Evolutionary conservation across 345 rosid species (phyloP), one percentile per base, ranked within the genome.

Genomic region (Iberis pinnata): DNA sequence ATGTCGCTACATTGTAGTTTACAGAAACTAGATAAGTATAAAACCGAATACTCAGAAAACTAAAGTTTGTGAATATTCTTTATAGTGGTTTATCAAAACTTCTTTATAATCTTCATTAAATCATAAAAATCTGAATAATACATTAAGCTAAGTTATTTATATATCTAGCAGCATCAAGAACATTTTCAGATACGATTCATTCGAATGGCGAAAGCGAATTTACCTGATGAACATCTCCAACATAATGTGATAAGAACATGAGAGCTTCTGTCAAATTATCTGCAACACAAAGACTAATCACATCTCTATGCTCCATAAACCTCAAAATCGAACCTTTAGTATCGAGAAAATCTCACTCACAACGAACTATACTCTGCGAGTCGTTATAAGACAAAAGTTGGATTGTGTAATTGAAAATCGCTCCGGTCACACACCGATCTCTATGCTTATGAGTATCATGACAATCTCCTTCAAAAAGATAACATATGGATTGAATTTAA

Each of bases 191-290:
- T 39, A 25, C 12, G 17, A 18, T 15, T 60, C 27, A 46, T 48
- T 48, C 18, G 16, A 56, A 32, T 26, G 41, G 14, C 17, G n/a
- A 41, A 43, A 16, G 13, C 5, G 24, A 18, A 36, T 72, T 55
- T 58, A 92, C 98, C 96, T 92, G 98, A 64, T 92, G 98, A 38
- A 85, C 70, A 68, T 92, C 98, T 38, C 95, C 97, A 14, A 92
- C 67, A 64, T 50, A 85, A 66, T 92, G 98, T 38, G 95, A 78
- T 53, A 88, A 74, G 67, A 92, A 92, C 95, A 92, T 69, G 25
- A 92, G 86, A 2, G 98, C 97, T 75, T 92, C 86, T 0, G 89
- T 83, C 63, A 88, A 73, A 64, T 92, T 92, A 69, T 81, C 98
- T 92, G 76, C 67, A 57, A 55, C 29, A 31, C 25, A 66, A 57